Evolutionary conservation across 2,329 filamentous ascomycete species (phyloP).

Genomic region (Penicillium verrucosum): DNA sequence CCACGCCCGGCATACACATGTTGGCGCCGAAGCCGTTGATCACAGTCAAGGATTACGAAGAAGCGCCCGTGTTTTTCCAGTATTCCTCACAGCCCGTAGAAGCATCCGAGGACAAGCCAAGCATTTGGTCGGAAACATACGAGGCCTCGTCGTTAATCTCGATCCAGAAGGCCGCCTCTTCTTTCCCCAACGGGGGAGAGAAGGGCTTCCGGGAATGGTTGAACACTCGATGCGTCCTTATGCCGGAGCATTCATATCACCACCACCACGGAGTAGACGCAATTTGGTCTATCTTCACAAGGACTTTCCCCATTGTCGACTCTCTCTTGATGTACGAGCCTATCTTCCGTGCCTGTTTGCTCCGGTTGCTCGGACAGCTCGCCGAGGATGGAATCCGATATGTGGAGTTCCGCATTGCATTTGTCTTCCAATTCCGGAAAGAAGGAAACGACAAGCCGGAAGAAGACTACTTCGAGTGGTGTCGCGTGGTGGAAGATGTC

Average conservation of each 20-base stretch:
- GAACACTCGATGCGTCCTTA: slow-evolving; percentile 68
- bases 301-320: slow-evolving; percentile 69
- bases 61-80: slow-evolving; percentile 60
- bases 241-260: slow-evolving; percentile 66
- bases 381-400: slow-evolving; percentile 80
- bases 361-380: slow-evolving; percentile 66
- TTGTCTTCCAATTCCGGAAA: slow-evolving; percentile 66
- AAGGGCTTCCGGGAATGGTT: slow-evolving; percentile 75
- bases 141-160: slow-evolving; percentile 57
- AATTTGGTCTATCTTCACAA: slow-evolving; percentile 78
- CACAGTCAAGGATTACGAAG: slow-evolving; percentile 52
- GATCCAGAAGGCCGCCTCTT: slow-evolving; percentile 61
- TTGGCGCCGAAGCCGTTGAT: slow-evolving; percentile 56
- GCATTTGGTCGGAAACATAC: slow-evolving; percentile 69
- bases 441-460: slow-evolving; percentile 65
- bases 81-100: slow-evolving; percentile 51
- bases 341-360: slow-evolving; percentile 74
- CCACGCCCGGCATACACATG: slow-evolving; percentile 71
- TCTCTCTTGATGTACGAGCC: slow-evolving; percentile 86
- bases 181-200: slow-evolving; percentile 70
- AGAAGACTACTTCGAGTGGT: slow-evolving; percentile 65
- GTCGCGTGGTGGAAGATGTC: slow-evolving; percentile 72
- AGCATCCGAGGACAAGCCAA: slow-evolving; percentile 43
- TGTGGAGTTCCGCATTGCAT: slow-evolving; percentile 76
- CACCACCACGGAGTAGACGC: slow-evolving; percentile 81